A percentile compares a stretch with the other conserved stretches of the same genome.
These are phyloP conservation scores for Claviceps spartinae DNA, from an alignment of 2,329 filamentous ascomycete genomes.

Conservation along the genomic window DNA sequence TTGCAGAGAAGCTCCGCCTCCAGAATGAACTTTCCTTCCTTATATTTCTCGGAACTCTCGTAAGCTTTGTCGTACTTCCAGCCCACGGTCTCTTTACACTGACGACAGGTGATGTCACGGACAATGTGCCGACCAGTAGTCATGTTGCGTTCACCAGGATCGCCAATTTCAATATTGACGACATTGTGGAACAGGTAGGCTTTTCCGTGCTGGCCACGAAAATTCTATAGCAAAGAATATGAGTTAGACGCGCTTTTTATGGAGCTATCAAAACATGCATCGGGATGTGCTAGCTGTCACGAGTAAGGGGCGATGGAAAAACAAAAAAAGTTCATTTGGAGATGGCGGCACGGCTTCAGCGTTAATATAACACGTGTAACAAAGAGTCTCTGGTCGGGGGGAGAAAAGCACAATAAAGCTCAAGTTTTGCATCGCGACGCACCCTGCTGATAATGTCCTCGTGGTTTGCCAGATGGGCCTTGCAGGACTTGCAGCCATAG, in stretches of 20 bases:
- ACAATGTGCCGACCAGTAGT: slow-evolving; percentile 92
- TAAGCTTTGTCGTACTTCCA: slow-evolving; percentile 99
- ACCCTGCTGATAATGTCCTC: slow-evolving; percentile 94
- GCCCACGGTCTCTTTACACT: slow-evolving; percentile 85
- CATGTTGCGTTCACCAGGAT: slow-evolving; percentile 93
- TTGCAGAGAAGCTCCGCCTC: slow-evolving; percentile 81
- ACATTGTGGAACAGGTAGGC: slow-evolving; percentile 92
- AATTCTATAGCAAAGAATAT: slow-evolving; percentile 49
- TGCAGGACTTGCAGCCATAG: slow-evolving; percentile 89
- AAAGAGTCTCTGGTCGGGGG: neutral
- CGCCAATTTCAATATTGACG: slow-evolving; percentile 75
- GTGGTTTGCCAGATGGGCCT: slow-evolving; percentile 87
- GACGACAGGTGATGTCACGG: slow-evolving; percentile 78
- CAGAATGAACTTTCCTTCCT: slow-evolving; percentile 95
- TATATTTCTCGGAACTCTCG: slow-evolving; percentile 88
- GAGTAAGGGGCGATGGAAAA: neutral
- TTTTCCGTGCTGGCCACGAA: slow-evolving; percentile 95
- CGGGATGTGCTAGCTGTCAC: neutral
- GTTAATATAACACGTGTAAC: neutral
- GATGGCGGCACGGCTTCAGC: too few relatives aligned
- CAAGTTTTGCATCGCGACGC: slow-evolving; percentile 19
- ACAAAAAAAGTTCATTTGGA: too few relatives aligned
- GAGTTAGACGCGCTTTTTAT: neutral
- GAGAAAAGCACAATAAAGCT: neutral
- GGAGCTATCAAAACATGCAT: too few relatives aligned